Conservation (phyloP, 257 asterid genomes). For the Plantago ovata region DNA sequence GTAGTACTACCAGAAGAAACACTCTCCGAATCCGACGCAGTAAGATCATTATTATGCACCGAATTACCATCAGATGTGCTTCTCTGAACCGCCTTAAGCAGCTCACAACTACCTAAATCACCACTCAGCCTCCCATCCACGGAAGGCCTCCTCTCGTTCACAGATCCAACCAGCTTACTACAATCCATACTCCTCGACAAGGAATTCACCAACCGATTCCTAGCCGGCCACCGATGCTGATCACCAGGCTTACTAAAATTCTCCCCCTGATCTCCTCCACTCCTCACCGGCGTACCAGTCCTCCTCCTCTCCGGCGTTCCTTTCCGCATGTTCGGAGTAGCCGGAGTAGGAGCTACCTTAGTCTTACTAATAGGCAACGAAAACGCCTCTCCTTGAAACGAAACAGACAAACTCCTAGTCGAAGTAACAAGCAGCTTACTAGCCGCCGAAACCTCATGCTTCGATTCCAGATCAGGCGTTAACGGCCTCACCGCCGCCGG, state of each 20-base stretch:
- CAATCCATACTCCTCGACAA: conserved; percentile 69
- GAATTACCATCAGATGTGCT: conserved; percentile 37
- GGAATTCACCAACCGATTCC: conserved; percentile 50
- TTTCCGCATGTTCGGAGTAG: conserved; percentile 60
- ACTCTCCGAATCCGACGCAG: conserved; percentile 88
- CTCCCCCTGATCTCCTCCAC: conserved; percentile 67
- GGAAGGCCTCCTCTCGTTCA: conserved; percentile 64
- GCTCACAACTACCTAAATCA: conserved; percentile 58
- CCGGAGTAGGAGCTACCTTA: conserved; percentile 66
- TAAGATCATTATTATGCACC: conserved; percentile 51
- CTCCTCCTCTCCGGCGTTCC: conserved; percentile 84
- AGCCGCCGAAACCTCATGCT: conserved; percentile 67
- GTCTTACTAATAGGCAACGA: conserved; percentile 85
- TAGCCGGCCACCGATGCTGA: conserved; percentile 92
- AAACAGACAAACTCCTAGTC: conserved; percentile 86
- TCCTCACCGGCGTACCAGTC: conserved; percentile 52
- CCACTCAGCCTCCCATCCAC: conserved; percentile 61
- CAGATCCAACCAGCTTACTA: conserved; percentile 59
- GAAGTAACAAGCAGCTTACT: conserved; percentile 71
- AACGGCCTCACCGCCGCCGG: conserved; percentile 45
- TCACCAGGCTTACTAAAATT: conserved; percentile 54
- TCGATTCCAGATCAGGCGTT: conserved; percentile 58
- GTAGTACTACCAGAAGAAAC: conserved; percentile 96
- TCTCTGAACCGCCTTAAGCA: conserved; percentile 35
- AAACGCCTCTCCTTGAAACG: conserved; percentile 90